Percentiles rank a stretch among this genome's conserved stretches.
These are phyloP conservation scores for Gaertneriomyces sp. DNA, from an alignment of 192 early-diverging fungal genomes.

Conservation along the genomic window DNA sequence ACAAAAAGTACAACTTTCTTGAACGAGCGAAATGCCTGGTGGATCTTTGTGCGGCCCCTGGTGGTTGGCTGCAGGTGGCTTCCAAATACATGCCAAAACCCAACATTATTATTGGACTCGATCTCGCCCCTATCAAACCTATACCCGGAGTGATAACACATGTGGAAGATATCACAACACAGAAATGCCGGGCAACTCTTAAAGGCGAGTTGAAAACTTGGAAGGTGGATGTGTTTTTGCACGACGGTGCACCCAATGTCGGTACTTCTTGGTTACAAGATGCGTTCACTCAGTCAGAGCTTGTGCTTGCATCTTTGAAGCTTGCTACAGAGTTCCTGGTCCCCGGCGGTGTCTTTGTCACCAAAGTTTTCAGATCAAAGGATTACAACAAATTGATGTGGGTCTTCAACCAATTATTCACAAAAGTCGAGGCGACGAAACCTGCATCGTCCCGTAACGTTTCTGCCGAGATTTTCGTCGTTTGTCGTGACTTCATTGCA, in stretches of 20 bases:
- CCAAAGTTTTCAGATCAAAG: conserved; percentile 97
- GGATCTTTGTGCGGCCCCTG: conserved; percentile 98
- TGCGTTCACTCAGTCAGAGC: conserved; percentile 92
- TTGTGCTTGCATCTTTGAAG: conserved; percentile 87
- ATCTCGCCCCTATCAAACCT: conserved; percentile 94
- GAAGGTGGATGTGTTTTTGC: conserved; percentile 98
- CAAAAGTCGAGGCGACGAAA: conserved; percentile 96
- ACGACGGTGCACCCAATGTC: conserved; percentile 99
- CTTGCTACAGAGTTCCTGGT: conserved; percentile 89
- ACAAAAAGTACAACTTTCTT: conserved; percentile 98
- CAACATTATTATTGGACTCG: conserved; percentile 91
- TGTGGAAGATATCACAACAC: conserved; percentile 94
- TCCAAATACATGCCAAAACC: conserved; percentile 97
- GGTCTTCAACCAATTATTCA: conserved; percentile 97
- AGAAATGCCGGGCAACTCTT: conserved; percentile 82
- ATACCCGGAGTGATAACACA: conserved; percentile 93
- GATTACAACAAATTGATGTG: conserved; percentile 99
- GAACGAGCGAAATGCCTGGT: conserved; percentile 82
- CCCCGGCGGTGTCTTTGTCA: conserved; percentile 92
- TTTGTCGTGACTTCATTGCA: conserved; percentile 88
- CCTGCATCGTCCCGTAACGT: conserved; percentile 96
- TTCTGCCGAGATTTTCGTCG: conserved; percentile 99
- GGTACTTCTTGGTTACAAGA: conserved; percentile 95
- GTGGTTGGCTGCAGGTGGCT: conserved; percentile 97
- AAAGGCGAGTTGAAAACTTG: conserved; percentile 92